Base-by-base conservation (phyloP, 179 eudicot genomes). In the Vitellaria paradoxa region DNA sequence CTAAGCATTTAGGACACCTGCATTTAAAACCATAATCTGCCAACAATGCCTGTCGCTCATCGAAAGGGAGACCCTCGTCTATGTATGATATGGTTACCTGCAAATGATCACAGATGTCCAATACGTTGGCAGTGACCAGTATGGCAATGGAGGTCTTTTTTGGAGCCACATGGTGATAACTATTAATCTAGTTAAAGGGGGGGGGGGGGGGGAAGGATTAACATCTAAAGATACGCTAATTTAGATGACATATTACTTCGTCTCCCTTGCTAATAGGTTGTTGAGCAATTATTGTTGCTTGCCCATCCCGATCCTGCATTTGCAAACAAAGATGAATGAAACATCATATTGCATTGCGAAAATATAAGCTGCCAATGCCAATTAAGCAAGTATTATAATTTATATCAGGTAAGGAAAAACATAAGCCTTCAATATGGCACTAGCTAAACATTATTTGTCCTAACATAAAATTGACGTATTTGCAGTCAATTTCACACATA, bases 61-160 rank as follows among this genome's bases (percentile, higher is more conserved):
- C 89, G 18, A 80, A 88, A 53, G 95, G 88, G 65, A 93, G 85
- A 42, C 93, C 97, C 87, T 93, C 98, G 18, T 96, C 97, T 26
- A 96, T 91, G 77, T 93, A 96, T 55, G 99, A 96, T 65, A 96
- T 91, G 2, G 97, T 93, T 57, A 96, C 86, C 98, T 96, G 89
- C 18, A 81, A 68, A 56, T 60, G 56, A 60, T 69, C 24, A 20
- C 11, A 5, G 62, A 26, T 24, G 68, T 21, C 52, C 53, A 65
- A 52, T n/a, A 65, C 8, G 30, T 26, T 10, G 18, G 6, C 2
- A 9, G 42, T 3, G 70, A 63, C 23, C 17, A 9, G 60, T 13
- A 52, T 3, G 3, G 13, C 23, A 40, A 57, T 60, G 42, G 59
- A 23, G 70, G 45, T 50, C 49, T 3, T 17, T 17, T 17, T 9